These are phyloP conservation scores for Penicillium alfredii DNA, from an alignment of 495 filamentous ascomycete genomes.

Conservation along the genomic window DNA sequence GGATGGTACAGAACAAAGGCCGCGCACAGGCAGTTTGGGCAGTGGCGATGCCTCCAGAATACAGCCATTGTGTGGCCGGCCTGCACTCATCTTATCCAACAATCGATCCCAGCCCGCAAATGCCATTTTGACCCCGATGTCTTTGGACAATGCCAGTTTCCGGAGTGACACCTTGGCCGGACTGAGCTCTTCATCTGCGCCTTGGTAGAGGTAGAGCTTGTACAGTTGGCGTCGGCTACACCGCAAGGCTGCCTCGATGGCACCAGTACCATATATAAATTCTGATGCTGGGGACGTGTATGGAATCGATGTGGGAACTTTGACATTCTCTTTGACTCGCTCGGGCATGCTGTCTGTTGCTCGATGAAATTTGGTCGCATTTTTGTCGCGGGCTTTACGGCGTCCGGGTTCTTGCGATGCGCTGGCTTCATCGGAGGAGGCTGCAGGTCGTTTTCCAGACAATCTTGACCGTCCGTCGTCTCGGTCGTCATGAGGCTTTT, in stretches of 20 bases:
- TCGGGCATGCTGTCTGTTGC: constrained; percentile 30
- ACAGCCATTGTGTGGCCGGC: constrained; percentile 87
- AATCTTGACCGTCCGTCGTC: constrained; percentile 4
- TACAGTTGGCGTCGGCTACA: constrained; percentile 66
- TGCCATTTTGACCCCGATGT: constrained; percentile 49
- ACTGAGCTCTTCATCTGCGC: constrained; percentile 34
- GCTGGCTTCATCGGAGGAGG: no score
- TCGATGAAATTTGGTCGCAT: constrained; percentile 13
- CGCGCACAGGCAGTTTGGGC: constrained; percentile 62
- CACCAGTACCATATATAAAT: constrained; percentile 80
- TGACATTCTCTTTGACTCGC: constrained; percentile 35
- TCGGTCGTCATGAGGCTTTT: constrained; percentile 26
- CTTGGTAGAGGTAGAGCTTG: constrained; percentile 70
- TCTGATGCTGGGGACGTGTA: constrained; percentile 83
- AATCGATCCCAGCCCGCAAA: constrained; percentile 52
- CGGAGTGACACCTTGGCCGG: constrained; percentile 42
- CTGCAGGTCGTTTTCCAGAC: no score
- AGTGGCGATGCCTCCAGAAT: constrained; percentile 83
- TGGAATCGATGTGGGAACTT: constrained; percentile 55
- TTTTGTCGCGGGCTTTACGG: constrained; percentile 1
- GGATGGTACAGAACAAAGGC: constrained; percentile 45
- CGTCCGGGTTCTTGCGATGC: no score
- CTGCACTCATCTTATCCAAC: constrained; percentile 74
- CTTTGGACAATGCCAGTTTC: constrained; percentile 51
- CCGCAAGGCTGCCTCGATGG: constrained; percentile 75